These are phyloP conservation scores for Lepidium didymum DNA, from an alignment of 345 rosid species.

Conservation along the genomic window DNA sequence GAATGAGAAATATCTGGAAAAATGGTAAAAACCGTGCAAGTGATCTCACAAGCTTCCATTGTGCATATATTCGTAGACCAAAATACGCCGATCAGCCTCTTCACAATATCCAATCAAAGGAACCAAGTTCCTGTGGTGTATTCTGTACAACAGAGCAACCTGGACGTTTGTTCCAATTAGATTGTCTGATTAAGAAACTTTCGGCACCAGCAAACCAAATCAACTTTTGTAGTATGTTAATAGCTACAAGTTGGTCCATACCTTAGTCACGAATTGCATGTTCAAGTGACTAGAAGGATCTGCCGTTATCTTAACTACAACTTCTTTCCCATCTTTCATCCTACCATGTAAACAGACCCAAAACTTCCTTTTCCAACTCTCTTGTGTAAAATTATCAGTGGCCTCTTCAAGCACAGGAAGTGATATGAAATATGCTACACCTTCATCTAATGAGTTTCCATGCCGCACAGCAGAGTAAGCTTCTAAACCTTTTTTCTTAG, in stretches of 20 bases:
- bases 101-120: conserved; percentile 94
- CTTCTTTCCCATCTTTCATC: conserved; percentile 94
- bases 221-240: background rate
- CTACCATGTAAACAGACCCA: no score
- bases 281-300: conserved; percentile 58
- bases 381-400: no score
- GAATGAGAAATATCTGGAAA: background rate
- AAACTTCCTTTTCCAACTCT: no score
- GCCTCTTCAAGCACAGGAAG: conserved; percentile 78
- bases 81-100: conserved; percentile 59
- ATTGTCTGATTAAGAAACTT: background rate
- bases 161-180: conserved; percentile 22
- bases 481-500: conserved; percentile 41
- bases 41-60: conserved; percentile 85
- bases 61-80: conserved; percentile 97
- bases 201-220: background rate
- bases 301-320: conserved; percentile 82
- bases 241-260: conserved; percentile 2
- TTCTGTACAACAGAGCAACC: conserved; percentile 92
- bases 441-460: conserved; percentile 68
- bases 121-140: conserved; percentile 95
- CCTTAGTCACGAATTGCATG: conserved; percentile 96
- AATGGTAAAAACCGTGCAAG: conserved; percentile 50
- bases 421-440: conserved; percentile 61
- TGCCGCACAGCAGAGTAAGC: conserved; percentile 54